phyloP scores from a whole-genome alignment of 352 stramenopile species.

The Phytophthora cryptogea region DNA sequence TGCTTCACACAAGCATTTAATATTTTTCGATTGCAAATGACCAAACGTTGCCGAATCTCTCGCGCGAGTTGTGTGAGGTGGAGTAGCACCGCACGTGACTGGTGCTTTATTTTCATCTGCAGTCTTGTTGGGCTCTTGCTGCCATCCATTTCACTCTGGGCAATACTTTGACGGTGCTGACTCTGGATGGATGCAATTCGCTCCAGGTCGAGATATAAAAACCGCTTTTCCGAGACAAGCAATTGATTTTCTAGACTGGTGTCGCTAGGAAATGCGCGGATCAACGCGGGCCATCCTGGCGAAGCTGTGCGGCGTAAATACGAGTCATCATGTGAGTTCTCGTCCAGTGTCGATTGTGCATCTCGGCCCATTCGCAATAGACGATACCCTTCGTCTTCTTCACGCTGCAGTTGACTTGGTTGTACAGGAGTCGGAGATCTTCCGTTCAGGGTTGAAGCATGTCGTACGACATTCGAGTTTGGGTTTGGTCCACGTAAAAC shows the following conservation, averaged over 20 bases:
- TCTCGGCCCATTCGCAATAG: slow-evolving; percentile 23
- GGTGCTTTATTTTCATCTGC: slow-evolving; percentile 4
- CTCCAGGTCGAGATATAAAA: slow-evolving; percentile 62
- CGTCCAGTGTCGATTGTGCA: slow-evolving; percentile 26
- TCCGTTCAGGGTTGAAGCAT: slow-evolving; percentile 16
- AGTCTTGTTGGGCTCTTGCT: not conserved
- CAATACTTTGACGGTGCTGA: slow-evolving; percentile 26
- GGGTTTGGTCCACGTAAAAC: slow-evolving; percentile 54
- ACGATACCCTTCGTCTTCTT: slow-evolving; percentile 31
- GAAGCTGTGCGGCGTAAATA: slow-evolving; percentile 2
- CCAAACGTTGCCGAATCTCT: slow-evolving; percentile 56
- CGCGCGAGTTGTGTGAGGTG: slow-evolving; percentile 50
- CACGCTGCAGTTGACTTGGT: slow-evolving; percentile 7
- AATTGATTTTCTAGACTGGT: slow-evolving; percentile 48
- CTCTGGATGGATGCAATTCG: slow-evolving; percentile 33
- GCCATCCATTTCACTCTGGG: not conserved
- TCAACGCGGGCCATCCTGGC: slow-evolving; percentile 31
- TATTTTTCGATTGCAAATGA: slow-evolving; percentile 71
- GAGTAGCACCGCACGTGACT: slow-evolving; percentile 48
- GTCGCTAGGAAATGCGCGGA: slow-evolving; percentile 65
- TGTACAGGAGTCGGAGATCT: slow-evolving; percentile 2
- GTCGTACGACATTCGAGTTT: slow-evolving; percentile 29
- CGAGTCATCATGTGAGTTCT: not conserved
- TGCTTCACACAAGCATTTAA: slow-evolving; percentile 55
- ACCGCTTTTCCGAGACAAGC: slow-evolving; percentile 60